Evolutionary conservation across 305 asterid genomes (phyloP), one percentile per base, ranked within the genome.

Genomic region (Fraxinus baroniana): DNA sequence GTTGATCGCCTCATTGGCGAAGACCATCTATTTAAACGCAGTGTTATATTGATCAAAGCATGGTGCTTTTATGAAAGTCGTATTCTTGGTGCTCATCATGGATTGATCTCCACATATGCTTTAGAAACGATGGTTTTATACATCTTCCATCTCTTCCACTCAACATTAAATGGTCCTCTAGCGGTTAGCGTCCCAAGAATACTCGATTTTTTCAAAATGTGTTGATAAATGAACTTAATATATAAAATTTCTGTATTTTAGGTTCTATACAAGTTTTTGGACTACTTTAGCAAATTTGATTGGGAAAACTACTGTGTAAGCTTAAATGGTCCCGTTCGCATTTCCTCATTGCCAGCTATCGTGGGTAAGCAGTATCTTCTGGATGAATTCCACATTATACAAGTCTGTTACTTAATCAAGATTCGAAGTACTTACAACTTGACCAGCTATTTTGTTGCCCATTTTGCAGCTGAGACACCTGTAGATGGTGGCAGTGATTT

Each of bases 41-140:
- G 99, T 80, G 87, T 95, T 49, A 90, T 95, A 82, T 83, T 94
- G 82, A 90, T 92, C 80, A 94, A 94, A 85, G 92, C 97, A 2
- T 94, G 98, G 98, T 94, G 98, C 89, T 94, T 89, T 82, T 94
- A 94, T 70, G 98, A 94, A 84, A 93, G 97, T 81, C 97, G 98
- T 24, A 89, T 94, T 68, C 97, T 94, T 60, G 99, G 99, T 79
- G 94, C 97, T 79, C 91, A 93, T 85, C 97, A 91, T 46, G 98
- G 97, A 26, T 83, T 95, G 91, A 91, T 95, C 80, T 94, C 98
- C 39, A 95, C 99, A 6, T 95, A 95, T 85, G 99, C 97, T n/a
- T 87, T 95, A 87, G 99, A 95, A 90, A 94, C 97, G 1, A 78
- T 95, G 88, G 97, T 95, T 82, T 82, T 95, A 39, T 93, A 93